Evolutionary conservation across 2,329 filamentous ascomycete species (phyloP), one percentile per base, ranked within the genome.

Genomic region (Cadophora sp.): DNA sequence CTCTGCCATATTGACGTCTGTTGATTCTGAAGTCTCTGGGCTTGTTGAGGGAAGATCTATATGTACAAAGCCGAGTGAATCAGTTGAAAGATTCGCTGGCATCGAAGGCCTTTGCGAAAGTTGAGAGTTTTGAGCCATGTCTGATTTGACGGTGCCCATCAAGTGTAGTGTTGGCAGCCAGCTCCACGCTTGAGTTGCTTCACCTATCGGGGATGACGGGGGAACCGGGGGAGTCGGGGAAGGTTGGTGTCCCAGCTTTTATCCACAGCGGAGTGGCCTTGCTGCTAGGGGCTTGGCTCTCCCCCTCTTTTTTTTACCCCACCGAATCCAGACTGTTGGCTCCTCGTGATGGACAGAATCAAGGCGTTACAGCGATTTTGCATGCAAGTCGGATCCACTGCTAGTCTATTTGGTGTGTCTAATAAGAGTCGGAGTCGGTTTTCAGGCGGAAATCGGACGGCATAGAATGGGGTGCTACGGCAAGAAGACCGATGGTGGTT

Each of bases 1-100:
- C 68, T 53, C 66, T 6, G 64, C 56, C 69, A 73, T 72, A 12
- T 50, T 68, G 46, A 48, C 34, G 60, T 51, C 46, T n/a, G 56
- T 3, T 63, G 9, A 1, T 56, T 65, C 24, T 37, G 31, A 34
- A 29, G 29, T 24, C 24, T 65, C 22, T 40, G 56, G 24, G 16
- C 40, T 51, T 34, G 22, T 37, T n/a, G 24, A 58, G 19, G 50
- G 43, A 11, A 66, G 34, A 27, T 66, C 29, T 24, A 68, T 62
- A 48, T 68, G 65, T 11, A 68, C 48, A 56, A 55, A 68, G 61
- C 56, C 68, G 12, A 58, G 48, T 24, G 37, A 37, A n/a, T 63
- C 61, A 26, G 29, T 34, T 62, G 43, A 62, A 8, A 31, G 24
- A 4, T 12, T 31, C 53, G 26, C 27, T 51, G 27, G 46, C 46